These are phyloP conservation scores for Nicotiana tabacum DNA, from an alignment of 257 asterid genomes.

Conservation along the genomic window DNA sequence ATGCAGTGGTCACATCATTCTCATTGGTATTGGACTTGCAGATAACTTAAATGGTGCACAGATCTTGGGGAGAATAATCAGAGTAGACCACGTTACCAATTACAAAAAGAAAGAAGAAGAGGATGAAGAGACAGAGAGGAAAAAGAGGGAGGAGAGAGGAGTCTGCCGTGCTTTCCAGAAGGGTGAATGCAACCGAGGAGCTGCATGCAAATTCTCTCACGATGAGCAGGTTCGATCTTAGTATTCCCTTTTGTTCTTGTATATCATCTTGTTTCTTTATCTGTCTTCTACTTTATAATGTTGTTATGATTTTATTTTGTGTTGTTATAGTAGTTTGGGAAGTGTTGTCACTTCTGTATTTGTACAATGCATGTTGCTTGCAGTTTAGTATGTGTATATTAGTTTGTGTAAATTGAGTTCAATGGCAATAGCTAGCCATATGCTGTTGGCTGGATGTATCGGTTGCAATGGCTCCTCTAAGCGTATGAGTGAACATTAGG, in stretches of 20 bases:
- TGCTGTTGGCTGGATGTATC: neutral
- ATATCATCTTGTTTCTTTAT: neutral
- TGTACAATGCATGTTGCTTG: neutral
- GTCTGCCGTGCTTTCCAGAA: conserved; percentile 91
- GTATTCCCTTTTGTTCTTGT: neutral
- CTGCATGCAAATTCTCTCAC: conserved; percentile 85
- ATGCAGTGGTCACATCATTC: too few species aligned
- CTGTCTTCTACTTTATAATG: neutral
- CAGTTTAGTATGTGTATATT: neutral
- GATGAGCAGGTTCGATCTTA: conserved; percentile 63
- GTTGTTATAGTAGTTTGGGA: neutral
- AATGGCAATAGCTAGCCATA: neutral
- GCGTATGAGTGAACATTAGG: neutral
- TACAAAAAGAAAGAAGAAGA: conserved; percentile 91
- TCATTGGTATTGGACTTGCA: conserved; percentile 17
- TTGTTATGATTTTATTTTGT: neutral
- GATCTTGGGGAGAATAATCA: conserved; percentile 64
- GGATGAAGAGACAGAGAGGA: conserved; percentile 80
- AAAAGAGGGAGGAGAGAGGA: conserved; percentile 92
- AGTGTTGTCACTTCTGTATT: neutral
- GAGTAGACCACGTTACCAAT: conserved; percentile 81
- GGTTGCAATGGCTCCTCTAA: neutral
- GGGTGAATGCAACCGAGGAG: conserved; percentile 86
- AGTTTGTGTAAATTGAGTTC: neutral
- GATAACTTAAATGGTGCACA: conserved; percentile 90